phyloP scores from a whole-genome alignment of 495 filamentous ascomycete species.

The Neurospora sp. region DNA sequence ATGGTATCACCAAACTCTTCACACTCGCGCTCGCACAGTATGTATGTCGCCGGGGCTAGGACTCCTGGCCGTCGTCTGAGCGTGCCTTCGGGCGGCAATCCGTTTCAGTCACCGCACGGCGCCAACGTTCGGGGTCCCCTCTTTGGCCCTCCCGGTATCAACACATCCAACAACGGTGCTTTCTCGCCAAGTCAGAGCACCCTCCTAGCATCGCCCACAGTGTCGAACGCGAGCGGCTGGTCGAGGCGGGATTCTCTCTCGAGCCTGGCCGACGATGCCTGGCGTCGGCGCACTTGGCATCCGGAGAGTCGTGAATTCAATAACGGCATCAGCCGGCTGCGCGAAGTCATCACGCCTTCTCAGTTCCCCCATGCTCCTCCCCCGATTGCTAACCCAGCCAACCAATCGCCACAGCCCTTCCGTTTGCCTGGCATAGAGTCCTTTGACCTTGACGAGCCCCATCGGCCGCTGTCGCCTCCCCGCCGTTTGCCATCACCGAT shows the following conservation, averaged over 20 bases:
- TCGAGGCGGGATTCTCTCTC: slow-evolving; percentile 52
- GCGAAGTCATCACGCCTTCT: slow-evolving; percentile 45
- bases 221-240: slow-evolving; percentile 46
- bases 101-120: slow-evolving; percentile 59
- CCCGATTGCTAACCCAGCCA: slow-evolving; percentile 34
- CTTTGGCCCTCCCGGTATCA: slow-evolving; percentile 43
- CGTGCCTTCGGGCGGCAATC: slow-evolving; percentile 65
- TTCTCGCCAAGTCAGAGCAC: slow-evolving; percentile 45
- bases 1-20: slow-evolving; percentile 59
- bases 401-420: slow-evolving; percentile 27
- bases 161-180: slow-evolving; percentile 39
- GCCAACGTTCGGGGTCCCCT: slow-evolving; percentile 46
- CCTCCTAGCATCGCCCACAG: slow-evolving; percentile 59
- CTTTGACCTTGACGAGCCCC: slow-evolving; percentile 75
- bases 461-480: slow-evolving; percentile 51
- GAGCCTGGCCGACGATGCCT: slow-evolving; percentile 57
- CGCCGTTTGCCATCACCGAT: slow-evolving; percentile 56
- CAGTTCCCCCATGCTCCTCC: slow-evolving; percentile 48
- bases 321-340: slow-evolving; percentile 33
- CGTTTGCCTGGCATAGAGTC: slow-evolving; percentile 84
- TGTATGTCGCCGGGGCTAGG: slow-evolving; percentile 52
- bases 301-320: slow-evolving; percentile 54
- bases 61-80: slow-evolving; percentile 68
- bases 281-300: slow-evolving; percentile 83
- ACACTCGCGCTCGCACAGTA: slow-evolving; percentile 51